phyloP scores from a whole-genome alignment of 345 rosid species.

The Euphorbia pulcherrima region DNA sequence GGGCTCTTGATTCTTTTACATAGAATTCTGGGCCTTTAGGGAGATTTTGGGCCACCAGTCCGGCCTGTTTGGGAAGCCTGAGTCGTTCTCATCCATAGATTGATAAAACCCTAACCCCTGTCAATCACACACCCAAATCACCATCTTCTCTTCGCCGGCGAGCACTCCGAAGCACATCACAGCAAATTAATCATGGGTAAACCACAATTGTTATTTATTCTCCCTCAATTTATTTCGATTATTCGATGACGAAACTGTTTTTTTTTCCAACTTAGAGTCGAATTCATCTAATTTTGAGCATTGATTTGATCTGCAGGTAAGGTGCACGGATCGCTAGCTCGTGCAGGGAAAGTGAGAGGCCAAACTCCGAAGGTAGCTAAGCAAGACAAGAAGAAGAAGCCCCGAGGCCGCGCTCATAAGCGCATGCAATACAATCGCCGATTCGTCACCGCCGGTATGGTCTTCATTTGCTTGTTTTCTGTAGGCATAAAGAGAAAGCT shows the following conservation, averaged over 20 bases:
- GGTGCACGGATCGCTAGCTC: slow-evolving; percentile 83
- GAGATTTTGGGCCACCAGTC: too few relatives aligned
- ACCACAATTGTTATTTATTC: background rate
- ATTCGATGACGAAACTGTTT: background rate
- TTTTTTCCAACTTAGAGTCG: background rate
- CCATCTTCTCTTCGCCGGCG: background rate
- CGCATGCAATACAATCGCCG: slow-evolving; percentile 84
- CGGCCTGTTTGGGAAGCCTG: too few relatives aligned
- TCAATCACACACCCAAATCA: background rate
- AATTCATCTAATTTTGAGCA: background rate
- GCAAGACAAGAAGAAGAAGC: slow-evolving; percentile 83
- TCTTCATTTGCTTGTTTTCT: background rate
- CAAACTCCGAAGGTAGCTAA: slow-evolving; percentile 79
- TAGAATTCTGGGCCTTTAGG: too few relatives aligned
- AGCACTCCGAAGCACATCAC: background rate
- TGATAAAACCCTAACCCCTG: background rate
- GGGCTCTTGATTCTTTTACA: too few relatives aligned
- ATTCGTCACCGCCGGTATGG: slow-evolving; percentile 75
- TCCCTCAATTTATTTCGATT: background rate
- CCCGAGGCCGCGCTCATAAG: slow-evolving; percentile 78
- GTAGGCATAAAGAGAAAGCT: too few relatives aligned
- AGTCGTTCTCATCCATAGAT: too few relatives aligned
- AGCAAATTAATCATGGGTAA: slow-evolving; percentile 2
- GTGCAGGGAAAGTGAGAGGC: slow-evolving; percentile 81
- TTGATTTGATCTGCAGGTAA: slow-evolving; percentile 44